Evolutionary conservation across 2,329 filamentous ascomycete species (phyloP), one percentile per base, ranked within the genome.

Genomic region (Xylaria sp.): DNA sequence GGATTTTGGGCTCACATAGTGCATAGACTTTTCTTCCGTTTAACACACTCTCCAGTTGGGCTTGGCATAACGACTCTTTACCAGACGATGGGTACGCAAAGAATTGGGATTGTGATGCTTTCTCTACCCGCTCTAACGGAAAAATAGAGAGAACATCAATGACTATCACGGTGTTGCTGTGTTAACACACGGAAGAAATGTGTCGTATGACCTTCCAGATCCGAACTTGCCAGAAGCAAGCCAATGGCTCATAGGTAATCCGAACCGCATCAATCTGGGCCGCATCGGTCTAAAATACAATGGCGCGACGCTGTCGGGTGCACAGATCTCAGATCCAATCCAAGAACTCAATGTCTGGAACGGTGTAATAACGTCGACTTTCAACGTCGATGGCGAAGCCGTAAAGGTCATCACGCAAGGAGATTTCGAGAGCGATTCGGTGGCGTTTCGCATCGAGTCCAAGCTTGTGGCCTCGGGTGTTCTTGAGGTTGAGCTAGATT

Each of bases 211-310:
- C 32, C 73, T 81, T 0, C 78, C 80, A 0, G 80, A 83, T 23
- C 73, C 80, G 0, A 70, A 76, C 0, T 78, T 82, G 4, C 81
- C 79, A 3, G 73, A 75, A 13, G 74, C 80, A 13, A 84, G 83
- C 2, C 83, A 87, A 66, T 88, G 86, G 86, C 76, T 88, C 23
- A 86, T 86, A 37, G 80, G 81, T n/a, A 85, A 84, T 54, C 82
- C 82, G 0, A 83, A 84, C 28, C 79, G 82, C 2, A 75, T 84
- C 41, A 84, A 84, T 56, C 73, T 84, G 0, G 82, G 81, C 1
- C 78, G 81, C 1, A 80, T 84, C 18, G 82, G 83, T 0, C 76
- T 84, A 4, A 78, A 74, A 23, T 83, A 82, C 52, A 75, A 77
- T 20, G 76, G 73, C 0, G 48, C 68, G 0, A 79, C 78, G 0